phyloP scores from a whole-genome alignment of 2,329 filamentous ascomycete species.

The Hypoxylon sp. region DNA sequence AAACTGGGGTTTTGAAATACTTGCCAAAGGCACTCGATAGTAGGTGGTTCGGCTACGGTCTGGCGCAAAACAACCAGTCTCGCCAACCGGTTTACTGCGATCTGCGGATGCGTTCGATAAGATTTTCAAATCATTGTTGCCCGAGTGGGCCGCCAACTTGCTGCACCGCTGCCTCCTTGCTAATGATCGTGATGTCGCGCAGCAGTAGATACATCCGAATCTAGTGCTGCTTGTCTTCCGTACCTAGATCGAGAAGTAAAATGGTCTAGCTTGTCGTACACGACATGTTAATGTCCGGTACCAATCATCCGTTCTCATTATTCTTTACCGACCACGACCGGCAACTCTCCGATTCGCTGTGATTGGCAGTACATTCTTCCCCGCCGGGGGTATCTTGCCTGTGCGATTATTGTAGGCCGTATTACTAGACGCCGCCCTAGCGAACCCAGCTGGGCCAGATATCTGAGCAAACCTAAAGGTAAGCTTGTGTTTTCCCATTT shows the following conservation, averaged over 20 bases:
- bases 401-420: constrained; percentile 7
- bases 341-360: constrained; percentile 25
- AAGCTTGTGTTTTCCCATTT: constrained; percentile 21
- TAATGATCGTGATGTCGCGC: constrained; percentile 7
- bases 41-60: background rate
- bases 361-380: constrained; percentile 3
- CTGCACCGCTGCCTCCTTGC: background rate
- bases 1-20: background rate
- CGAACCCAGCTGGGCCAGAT: background rate
- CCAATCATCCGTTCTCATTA: constrained; percentile 7
- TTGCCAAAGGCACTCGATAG: background rate
- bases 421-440: constrained; percentile 11
- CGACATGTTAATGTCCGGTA: constrained; percentile 15
- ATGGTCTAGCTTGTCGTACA: constrained; percentile 13
- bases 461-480: constrained; percentile 16
- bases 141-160: background rate
- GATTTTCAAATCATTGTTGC: background rate
- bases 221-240: constrained; percentile 6
- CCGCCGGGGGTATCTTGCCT: constrained; percentile 14
- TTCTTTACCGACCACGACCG: constrained; percentile 11
- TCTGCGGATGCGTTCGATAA: background rate
- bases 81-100: background rate
- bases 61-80: background rate
- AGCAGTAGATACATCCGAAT: constrained; percentile 25
- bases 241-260: constrained; percentile 22